Base-by-base conservation (phyloP, 805 yeast species). In the Starmerella apicola region DNA sequence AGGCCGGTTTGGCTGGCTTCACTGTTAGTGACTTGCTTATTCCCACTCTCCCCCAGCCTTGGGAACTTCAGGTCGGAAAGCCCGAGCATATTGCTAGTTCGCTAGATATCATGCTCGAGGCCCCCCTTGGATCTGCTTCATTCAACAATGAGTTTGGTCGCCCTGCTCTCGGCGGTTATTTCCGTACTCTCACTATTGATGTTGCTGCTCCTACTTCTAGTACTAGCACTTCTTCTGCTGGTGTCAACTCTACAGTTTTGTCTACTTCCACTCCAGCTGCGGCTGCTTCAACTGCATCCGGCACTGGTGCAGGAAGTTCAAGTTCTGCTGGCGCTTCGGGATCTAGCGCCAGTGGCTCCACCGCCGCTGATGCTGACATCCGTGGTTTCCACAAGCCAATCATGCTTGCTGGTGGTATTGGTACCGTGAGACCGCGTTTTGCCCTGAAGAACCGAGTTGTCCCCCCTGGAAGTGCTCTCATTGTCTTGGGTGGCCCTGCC, bases 391-490 rank as follows among this genome's bases (percentile, higher is more conserved):
- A 91, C 63, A 91, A 91, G 64, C 99, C 99, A 35, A 91, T 91
- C 56, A 91, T 91, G 99, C 65, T 91, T 63, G 99, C 99, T 37
- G 99, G 99, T 68, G 99, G 99, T 56, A 72, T 91, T 68, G 99
- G 99, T 58, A 79, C 95, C 27, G 82, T 88, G 36, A 75, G 99
- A 62, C 97, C 97, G 5, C 83, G 74, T 49, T 74, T 86, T 56
- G 86, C 97, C 5, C 68, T 91, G 51, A 91, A 91, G 62, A 80
- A 84, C 60, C 74, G 76, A 43, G 78, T 74, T 44, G 84, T 91
- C 51, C 82, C 95, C 2, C 93, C 97, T 22, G 95, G 95, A 21
- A 76, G 96, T 15, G 75, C 78, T 40, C 70, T 91, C 48, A 82
- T 91, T 56, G 98, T 91, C 23, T 72, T 91, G 36, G 99, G 99